Evolutionary conservation across 768 basidiomycete species (phyloP).

Genomic region (Coprinopsis sp.): DNA sequence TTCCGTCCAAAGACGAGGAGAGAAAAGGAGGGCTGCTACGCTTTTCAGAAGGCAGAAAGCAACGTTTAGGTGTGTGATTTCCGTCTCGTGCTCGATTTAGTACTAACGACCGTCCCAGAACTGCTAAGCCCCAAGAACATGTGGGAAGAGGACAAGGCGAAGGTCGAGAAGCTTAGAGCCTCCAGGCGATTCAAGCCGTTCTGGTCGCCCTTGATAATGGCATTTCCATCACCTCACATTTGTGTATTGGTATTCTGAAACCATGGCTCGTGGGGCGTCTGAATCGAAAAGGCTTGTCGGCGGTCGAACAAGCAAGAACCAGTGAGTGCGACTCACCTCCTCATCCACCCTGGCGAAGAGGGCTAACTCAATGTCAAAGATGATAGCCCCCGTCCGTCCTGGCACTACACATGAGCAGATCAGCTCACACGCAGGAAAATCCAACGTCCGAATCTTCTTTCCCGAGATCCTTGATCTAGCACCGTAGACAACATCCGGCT

Average conservation of each 20-base stretch:
- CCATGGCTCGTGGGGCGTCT: conserved; percentile 76
- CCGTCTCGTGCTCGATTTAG: conserved; percentile 3
- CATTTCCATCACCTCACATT: too few species aligned
- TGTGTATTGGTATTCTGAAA: too few species aligned
- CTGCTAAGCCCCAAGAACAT: conserved; percentile 69
- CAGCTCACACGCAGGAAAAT: conserved; percentile 77
- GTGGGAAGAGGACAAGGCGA: conserved; percentile 83
- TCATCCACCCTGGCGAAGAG: conserved; percentile 1
- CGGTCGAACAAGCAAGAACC: conserved; percentile 80
- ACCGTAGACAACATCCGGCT: conserved; percentile 80
- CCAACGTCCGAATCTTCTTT: conserved; percentile 74
- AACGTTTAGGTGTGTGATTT: conserved; percentile 63
- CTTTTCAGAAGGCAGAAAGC: conserved; percentile 94
- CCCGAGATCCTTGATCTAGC: conserved; percentile 88
- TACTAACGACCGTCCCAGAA: conserved; percentile 35
- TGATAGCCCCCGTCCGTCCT: conserved; percentile 83
- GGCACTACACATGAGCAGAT: conserved; percentile 85
- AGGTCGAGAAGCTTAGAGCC: conserved; percentile 74
- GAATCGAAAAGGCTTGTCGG: conserved; percentile 74
- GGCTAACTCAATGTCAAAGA: background rate
- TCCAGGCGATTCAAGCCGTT: conserved; percentile 86
- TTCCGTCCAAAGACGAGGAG: conserved; percentile 56
- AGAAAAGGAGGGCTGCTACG: conserved; percentile 79
- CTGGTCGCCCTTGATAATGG: conserved; percentile 29
- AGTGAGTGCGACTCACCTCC: conserved; percentile 39